Evolutionary conservation across 352 stramenopile species (phyloP).

Genomic region (Phytophthora multivora): DNA sequence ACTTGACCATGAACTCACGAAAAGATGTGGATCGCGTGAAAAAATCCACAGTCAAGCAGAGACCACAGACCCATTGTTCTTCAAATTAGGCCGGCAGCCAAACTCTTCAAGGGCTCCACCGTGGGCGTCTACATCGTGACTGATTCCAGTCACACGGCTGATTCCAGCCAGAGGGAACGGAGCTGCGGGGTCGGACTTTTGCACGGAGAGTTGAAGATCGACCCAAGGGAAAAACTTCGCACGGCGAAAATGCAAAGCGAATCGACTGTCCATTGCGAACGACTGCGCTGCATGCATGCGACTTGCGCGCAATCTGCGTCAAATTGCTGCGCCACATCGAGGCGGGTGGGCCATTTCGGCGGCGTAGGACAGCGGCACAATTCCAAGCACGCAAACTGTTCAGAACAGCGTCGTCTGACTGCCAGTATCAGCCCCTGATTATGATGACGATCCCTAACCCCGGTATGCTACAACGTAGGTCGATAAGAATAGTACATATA

Average conservation of each 20-base stretch:
- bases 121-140: not conserved
- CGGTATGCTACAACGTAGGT: not conserved
- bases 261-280: no score
- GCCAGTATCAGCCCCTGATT: constrained; percentile 14
- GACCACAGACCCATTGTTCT: not conserved
- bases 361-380: constrained; percentile 1
- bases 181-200: not conserved
- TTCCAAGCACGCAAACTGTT: constrained; percentile 1
- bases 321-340: constrained; percentile 4
- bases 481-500: no score
- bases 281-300: not conserved
- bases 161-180: constrained; percentile 1
- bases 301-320: not conserved
- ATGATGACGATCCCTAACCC: not conserved
- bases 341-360: constrained; percentile 1
- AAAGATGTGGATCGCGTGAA: constrained; percentile 7
- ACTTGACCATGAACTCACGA: constrained; percentile 1
- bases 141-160: constrained; percentile 3
- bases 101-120: no score
- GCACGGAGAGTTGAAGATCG: not conserved
- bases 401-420: constrained; percentile 11
- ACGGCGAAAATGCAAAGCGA: no score
- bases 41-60: not conserved
- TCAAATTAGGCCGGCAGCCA: no score
- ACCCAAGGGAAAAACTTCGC: no score